Conservation (phyloP, 176 grass and related monocot genomes). For the Zoysia pacifica region DNA sequence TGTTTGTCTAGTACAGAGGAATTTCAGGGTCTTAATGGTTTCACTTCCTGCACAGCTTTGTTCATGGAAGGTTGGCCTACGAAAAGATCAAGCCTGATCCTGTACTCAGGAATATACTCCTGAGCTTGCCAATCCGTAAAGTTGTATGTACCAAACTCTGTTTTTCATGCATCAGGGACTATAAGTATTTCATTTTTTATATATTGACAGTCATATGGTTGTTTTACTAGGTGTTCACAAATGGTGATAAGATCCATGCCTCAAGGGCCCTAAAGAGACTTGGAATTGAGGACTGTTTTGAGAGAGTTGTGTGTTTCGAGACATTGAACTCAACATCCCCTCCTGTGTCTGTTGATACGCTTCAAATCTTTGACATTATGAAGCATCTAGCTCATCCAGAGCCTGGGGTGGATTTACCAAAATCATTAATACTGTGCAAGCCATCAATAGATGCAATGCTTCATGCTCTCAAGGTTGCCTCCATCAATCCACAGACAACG, state of each 20-base stretch:
- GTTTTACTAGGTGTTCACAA: slow-evolving; percentile 72
- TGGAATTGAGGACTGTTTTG: slow-evolving; percentile 84
- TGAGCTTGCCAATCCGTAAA: slow-evolving; percentile 85
- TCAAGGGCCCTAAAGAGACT: slow-evolving; percentile 74
- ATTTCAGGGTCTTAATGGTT: neutral
- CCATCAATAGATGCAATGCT: slow-evolving; percentile 73
- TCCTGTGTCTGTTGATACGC: neutral
- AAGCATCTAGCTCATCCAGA: slow-evolving; percentile 55
- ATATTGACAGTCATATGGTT: neutral
- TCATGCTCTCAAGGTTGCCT: slow-evolving; percentile 63
- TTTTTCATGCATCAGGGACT: neutral
- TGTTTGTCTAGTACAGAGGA: neutral
- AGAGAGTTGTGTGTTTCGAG: slow-evolving; percentile 85
- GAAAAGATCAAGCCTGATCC: slow-evolving; percentile 80
- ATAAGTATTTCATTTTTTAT: neutral
- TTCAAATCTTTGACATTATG: slow-evolving; percentile 69
- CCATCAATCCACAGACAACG: slow-evolving; percentile 67
- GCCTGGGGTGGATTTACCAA: slow-evolving; percentile 57
- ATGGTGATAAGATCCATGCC: slow-evolving; percentile 74
- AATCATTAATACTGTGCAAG: slow-evolving; percentile 77
- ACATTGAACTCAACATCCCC: slow-evolving; percentile 59
- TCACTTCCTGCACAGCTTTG: slow-evolving; percentile 58
- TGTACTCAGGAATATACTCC: slow-evolving; percentile 67
- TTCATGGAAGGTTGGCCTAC: slow-evolving; percentile 81
- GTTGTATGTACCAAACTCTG: slow-evolving; percentile 43